A percentile compares a stretch with the other conserved stretches of the same genome.
Evolutionary conservation across 164 flowering plant species (phyloP).

Genomic region (Vitis riparia): DNA sequence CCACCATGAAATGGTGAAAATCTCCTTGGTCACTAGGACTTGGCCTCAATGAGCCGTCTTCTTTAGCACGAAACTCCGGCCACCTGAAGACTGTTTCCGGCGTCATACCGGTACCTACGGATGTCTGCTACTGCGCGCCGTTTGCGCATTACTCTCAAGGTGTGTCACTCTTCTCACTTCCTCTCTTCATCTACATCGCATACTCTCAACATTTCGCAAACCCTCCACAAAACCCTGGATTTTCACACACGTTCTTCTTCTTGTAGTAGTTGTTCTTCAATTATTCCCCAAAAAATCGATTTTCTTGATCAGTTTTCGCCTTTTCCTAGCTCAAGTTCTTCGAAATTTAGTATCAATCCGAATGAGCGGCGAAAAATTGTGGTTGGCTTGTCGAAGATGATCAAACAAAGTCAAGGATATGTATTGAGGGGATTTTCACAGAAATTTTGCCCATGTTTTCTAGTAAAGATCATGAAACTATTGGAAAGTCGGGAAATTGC

Average conservation of each 20-base stretch:
- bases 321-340: background rate
- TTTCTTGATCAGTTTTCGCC: constrained; percentile 52
- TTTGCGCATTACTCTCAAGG: constrained; percentile 19
- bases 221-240: constrained; percentile 24
- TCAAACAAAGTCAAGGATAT: constrained; percentile 38
- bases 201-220: background rate
- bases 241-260: constrained; percentile 8
- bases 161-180: constrained; percentile 8
- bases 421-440: constrained; percentile 34
- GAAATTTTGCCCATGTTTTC: constrained; percentile 42
- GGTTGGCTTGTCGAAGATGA: constrained; percentile 41
- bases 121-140: constrained; percentile 34
- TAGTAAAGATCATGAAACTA: constrained; percentile 52
- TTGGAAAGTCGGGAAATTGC: constrained; percentile 37
- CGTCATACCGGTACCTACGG: constrained; percentile 5
- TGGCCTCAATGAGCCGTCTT: no score
- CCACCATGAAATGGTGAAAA: no score
- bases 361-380: constrained; percentile 47
- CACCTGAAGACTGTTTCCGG: no score
- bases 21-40: no score
- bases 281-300: constrained; percentile 18
- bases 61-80: no score
- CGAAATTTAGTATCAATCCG: constrained; percentile 31
- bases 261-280: constrained; percentile 1
- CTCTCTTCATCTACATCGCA: background rate